phyloP scores from a whole-genome alignment of 108 stramenopile genomes.

The Skeletonema tropicum region DNA sequence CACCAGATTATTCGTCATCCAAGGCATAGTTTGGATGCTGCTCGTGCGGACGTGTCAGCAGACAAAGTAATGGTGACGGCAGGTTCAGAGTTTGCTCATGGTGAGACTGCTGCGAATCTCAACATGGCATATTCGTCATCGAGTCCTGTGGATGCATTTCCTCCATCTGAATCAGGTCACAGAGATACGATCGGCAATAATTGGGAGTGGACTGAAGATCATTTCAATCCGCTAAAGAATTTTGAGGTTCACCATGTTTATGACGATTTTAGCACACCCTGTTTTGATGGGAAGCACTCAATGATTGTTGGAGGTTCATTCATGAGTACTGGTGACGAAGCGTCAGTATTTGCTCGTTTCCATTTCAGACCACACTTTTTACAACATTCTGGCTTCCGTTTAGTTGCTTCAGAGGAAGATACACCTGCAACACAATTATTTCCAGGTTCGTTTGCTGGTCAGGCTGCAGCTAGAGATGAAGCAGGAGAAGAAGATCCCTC shows the following conservation, averaged over 20 bases:
- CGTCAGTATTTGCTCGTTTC: slow-evolving; percentile 90
- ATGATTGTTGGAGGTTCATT: slow-evolving; percentile 95
- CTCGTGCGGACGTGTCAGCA: slow-evolving; percentile 53
- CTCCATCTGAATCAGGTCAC: slow-evolving; percentile 76
- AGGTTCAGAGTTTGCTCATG: slow-evolving; percentile 64
- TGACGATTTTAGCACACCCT: slow-evolving; percentile 95
- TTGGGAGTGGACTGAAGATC: slow-evolving; percentile 97
- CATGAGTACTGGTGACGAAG: slow-evolving; percentile 92
- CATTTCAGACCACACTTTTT: slow-evolving; percentile 96
- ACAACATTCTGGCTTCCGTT: slow-evolving; percentile 93
- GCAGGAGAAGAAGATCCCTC: not conserved
- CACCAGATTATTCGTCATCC: slow-evolving; percentile 83
- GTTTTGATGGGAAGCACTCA: slow-evolving; percentile 95
- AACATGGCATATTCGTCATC: slow-evolving; percentile 85
- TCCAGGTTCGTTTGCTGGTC: slow-evolving; percentile 74
- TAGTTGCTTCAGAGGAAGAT: slow-evolving; percentile 78
- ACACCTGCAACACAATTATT: slow-evolving; percentile 79
- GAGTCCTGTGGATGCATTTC: slow-evolving; percentile 77
- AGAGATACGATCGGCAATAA: slow-evolving; percentile 89
- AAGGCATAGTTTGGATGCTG: slow-evolving; percentile 67
- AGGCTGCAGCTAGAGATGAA: slow-evolving; percentile 61
- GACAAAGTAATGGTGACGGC: slow-evolving; percentile 77
- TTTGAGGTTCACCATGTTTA: slow-evolving; percentile 79
- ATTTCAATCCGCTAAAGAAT: slow-evolving; percentile 89
- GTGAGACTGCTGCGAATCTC: slow-evolving; percentile 63